Percentiles rank a stretch among this genome's conserved stretches.
These are phyloP conservation scores for Adiantum capillusveneris DNA, from an alignment of 75 land plant genomes.

Conservation along the genomic window DNA sequence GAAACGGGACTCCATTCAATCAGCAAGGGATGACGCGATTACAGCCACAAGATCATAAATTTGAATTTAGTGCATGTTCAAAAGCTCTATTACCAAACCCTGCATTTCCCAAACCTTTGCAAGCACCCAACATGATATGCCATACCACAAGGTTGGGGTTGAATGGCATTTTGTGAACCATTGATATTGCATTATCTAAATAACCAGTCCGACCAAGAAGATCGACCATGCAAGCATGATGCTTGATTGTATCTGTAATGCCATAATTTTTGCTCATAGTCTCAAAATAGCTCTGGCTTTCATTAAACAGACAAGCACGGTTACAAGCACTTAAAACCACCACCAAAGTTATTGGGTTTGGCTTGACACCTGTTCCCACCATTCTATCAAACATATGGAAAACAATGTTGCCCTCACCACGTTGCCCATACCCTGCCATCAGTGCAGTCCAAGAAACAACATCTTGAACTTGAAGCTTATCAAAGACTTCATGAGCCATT, in stretches of 20 bases:
- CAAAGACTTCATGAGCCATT: constrained; percentile 39
- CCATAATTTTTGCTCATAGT: constrained; percentile 17
- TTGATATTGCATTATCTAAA: constrained; percentile 26
- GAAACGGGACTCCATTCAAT: too few relatives aligned
- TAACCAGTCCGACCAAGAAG: constrained; percentile 26
- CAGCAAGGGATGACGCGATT: too few relatives aligned
- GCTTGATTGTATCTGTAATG: constrained; percentile 14
- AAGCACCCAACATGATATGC: constrained; percentile 35
- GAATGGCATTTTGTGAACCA: constrained; percentile 29
- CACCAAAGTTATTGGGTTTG: constrained; percentile 4
- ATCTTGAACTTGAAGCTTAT: constrained; percentile 30
- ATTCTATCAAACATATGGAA: constrained; percentile 22
- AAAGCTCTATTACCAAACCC: constrained; percentile 15
- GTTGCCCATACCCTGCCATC: constrained; percentile 32
- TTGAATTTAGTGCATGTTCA: too few relatives aligned
- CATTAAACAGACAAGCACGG: constrained; percentile 30
- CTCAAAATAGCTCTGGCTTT: constrained; percentile 18
- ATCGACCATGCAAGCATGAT: constrained; percentile 34
- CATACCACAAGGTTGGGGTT: constrained; percentile 24
- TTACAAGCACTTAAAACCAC: neutral
- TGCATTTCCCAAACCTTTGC: constrained; percentile 20
- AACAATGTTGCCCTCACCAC: constrained; percentile 26
- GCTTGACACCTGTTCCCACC: constrained; percentile 17
- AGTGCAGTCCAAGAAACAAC: constrained; percentile 22
- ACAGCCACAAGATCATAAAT: too few relatives aligned